These are phyloP conservation scores for Ophiostoma sp. DNA, from an alignment of 2,329 filamentous ascomycete species.

Conservation along the genomic window DNA sequence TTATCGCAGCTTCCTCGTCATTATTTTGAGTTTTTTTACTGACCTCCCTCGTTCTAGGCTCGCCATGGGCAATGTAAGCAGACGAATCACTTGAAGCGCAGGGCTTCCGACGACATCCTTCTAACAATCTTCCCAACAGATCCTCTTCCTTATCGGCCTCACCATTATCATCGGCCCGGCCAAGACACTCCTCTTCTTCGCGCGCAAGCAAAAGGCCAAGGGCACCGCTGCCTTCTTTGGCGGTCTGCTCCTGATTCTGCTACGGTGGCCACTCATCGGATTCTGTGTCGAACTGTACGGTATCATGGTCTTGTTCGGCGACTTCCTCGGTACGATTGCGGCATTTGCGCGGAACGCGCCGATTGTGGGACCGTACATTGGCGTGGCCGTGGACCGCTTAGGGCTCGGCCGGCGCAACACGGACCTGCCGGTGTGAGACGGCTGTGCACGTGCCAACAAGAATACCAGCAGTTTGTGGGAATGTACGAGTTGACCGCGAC, in stretches of 20 bases:
- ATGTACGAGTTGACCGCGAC: not conserved
- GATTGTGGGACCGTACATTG: conserved; percentile 83
- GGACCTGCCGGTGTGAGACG: conserved; percentile 70
- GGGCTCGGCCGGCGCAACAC: conserved; percentile 69
- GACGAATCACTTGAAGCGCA: not conserved
- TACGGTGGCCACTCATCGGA: conserved; percentile 88
- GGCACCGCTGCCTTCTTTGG: conserved; percentile 85
- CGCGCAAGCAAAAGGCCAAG: conserved; percentile 86
- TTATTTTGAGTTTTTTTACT: not conserved
- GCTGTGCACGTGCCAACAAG: not conserved
- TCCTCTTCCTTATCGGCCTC: conserved; percentile 95
- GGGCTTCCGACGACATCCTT: not conserved
- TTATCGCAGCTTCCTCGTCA: not conserved
- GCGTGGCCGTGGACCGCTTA: conserved; percentile 67
- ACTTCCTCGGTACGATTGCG: conserved; percentile 91
- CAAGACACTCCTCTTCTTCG: conserved; percentile 94
- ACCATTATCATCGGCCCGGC: conserved; percentile 91
- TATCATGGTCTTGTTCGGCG: conserved; percentile 89
- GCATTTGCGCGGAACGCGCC: conserved; percentile 84
- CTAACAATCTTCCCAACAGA: conserved; percentile 53
- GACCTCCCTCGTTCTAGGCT: conserved; percentile 57
- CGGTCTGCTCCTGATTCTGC: conserved; percentile 80
- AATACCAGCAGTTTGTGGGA: not conserved
- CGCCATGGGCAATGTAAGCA: conserved; percentile 89
- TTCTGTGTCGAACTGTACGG: conserved; percentile 92